phyloP scores from a whole-genome alignment of 2,329 filamentous ascomycete species.

The Acrocalymma vagum region DNA sequence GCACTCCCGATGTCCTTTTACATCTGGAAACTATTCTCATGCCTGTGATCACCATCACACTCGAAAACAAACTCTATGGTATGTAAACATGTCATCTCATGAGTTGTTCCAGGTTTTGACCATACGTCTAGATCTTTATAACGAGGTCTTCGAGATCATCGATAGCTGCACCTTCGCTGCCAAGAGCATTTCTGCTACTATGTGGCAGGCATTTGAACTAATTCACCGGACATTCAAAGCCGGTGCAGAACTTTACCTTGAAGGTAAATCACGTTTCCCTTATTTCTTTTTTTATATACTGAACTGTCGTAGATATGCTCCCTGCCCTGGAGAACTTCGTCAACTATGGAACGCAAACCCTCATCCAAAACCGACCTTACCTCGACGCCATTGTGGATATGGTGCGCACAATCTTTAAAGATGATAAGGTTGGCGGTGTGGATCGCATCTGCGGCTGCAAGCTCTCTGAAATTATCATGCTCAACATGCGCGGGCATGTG shows the following conservation, averaged over 20 bases:
- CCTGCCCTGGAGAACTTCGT: constrained; percentile 98
- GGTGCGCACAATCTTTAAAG: constrained; percentile 93
- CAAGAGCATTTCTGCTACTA: constrained; percentile 92
- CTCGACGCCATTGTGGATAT: constrained; percentile 90
- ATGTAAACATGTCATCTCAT: constrained; percentile 35
- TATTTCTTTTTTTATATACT: too few species aligned
- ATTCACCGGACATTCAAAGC: constrained; percentile 98
- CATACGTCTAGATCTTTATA: constrained; percentile 77
- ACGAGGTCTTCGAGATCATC: constrained; percentile 98
- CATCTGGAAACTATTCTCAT: constrained; percentile 96
- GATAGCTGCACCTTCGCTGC: constrained; percentile 99
- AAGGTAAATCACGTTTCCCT: too few species aligned
- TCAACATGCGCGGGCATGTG: constrained; percentile 87
- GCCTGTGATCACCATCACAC: constrained; percentile 94
- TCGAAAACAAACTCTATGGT: constrained; percentile 97
- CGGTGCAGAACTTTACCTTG: constrained; percentile 94
- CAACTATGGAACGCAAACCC: constrained; percentile 82
- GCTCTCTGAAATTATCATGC: constrained; percentile 95
- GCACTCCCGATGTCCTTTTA: constrained; percentile 91
- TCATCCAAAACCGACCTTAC: constrained; percentile 85
- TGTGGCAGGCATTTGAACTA: constrained; percentile 98
- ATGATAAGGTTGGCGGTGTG: constrained; percentile 90
- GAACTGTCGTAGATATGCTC: constrained; percentile 96
- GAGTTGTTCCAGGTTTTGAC: constrained; percentile 13
- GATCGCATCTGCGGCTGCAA: constrained; percentile 98